Evolutionary conservation across 2,329 filamentous ascomycete species (phyloP), one percentile per base, ranked within the genome.

Genomic region (Madurella fahalii): DNA sequence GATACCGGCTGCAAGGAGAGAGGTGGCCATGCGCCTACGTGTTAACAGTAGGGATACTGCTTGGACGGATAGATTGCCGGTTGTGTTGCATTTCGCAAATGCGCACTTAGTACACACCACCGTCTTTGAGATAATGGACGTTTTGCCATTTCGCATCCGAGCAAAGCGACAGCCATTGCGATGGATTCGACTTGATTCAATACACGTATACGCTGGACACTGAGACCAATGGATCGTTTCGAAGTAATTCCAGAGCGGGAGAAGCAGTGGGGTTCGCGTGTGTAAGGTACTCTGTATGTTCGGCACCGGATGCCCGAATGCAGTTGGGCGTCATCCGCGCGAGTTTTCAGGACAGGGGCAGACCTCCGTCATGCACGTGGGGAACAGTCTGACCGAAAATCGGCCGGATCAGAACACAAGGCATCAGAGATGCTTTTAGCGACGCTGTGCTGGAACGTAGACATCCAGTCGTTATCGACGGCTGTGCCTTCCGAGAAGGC

Each of bases 11-110:
- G 51, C 40, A 49, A 32, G 40, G 25, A 53, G 48, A 37, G n/a
- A 44, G 31, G 40, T 53, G 45, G 40, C 25, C 20, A 43, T 50
- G 52, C 49, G 50, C 30, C 42, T 47, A 44, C 16, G 20, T 63
- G 67, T 69, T 64, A 66, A 67, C 61, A 61, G 58, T 53, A 61
- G 58, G 59, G 59, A 60, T 58, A 47, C 40, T 45, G 46, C 17
- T 34, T 46, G 39, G 40, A 40, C 30, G 34, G 37, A 42, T 42
- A n/a, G 47, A 51, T 4, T 25, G 41, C 11, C 34, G 34, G 46
- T 50, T 52, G 49, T 37, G 43, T 50, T 43, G 48, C 47, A 54
- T 57, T 57, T n/a, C 58, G 58, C 54, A 41, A 46, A 59, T 50
- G 53, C 58, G 57, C 52, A 55, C 15, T 54, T 34, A 50, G 37